These are phyloP conservation scores for Nymphaea thermarum DNA, from an alignment of 164 flowering plant genomes.

Conservation along the genomic window DNA sequence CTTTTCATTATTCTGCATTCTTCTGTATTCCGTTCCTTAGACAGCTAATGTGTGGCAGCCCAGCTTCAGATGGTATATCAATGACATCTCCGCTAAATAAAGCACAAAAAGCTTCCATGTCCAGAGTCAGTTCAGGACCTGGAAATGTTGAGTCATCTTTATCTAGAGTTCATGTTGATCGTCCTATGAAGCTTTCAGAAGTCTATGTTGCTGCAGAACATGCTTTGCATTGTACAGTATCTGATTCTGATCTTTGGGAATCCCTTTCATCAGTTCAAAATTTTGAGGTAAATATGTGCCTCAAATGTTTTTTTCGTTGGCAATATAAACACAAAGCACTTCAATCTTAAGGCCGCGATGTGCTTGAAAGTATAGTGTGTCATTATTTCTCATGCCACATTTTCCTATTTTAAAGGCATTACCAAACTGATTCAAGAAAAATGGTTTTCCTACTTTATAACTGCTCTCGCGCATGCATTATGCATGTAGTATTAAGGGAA, in stretches of 20 bases:
- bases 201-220: conserved; percentile 89
- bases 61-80: conserved; percentile 43
- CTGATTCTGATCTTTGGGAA: conserved; percentile 59
- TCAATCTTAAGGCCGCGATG: too few relatives aligned
- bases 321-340: too few relatives aligned
- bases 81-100: conserved; percentile 38
- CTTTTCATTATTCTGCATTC: not conserved
- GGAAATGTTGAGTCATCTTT: conserved; percentile 57
- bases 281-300: conserved; percentile 54
- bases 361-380: too few relatives aligned
- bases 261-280: conserved; percentile 58
- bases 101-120: conserved; percentile 35
- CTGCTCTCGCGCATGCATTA: too few relatives aligned
- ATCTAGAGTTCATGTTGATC: conserved; percentile 34
- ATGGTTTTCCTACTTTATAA: too few relatives aligned
- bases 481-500: too few relatives aligned
- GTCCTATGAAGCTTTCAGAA: conserved; percentile 96
- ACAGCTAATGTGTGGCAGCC: conserved; percentile 34
- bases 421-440: too few relatives aligned
- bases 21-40: conserved; percentile 6
- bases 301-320: too few relatives aligned
- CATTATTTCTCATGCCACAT: too few relatives aligned
- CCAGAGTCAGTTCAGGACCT: conserved; percentile 74
- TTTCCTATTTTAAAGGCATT: too few relatives aligned
- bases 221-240: conserved; percentile 61